A percentile compares a stretch with the other conserved stretches of the same genome.
Conservation (phyloP, 129 eudicot species). For the Silybum marianum region DNA sequence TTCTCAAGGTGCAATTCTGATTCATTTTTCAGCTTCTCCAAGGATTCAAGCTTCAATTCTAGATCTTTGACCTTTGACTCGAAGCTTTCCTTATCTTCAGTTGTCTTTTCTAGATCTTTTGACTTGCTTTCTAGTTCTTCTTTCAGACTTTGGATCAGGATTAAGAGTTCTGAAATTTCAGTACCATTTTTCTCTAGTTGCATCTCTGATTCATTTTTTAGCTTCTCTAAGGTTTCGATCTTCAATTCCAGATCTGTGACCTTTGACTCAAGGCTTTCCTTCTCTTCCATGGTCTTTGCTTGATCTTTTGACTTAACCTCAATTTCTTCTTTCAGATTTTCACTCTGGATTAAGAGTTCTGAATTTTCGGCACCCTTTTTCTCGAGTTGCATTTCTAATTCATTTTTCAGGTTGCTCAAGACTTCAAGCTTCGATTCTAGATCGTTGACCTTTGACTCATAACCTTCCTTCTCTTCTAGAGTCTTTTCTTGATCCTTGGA, state of each 20-base stretch:
- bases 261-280: slow-evolving; percentile 41
- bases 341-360: slow-evolving; percentile 3
- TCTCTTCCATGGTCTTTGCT: slow-evolving; percentile 37
- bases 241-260: slow-evolving; percentile 37
- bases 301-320: slow-evolving; percentile 28
- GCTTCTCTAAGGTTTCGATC: slow-evolving; percentile 33
- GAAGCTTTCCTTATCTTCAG: slow-evolving; percentile 22
- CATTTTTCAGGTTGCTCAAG: slow-evolving; percentile 28
- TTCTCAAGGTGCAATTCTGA: slow-evolving; percentile 40
- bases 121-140: slow-evolving; percentile 51
- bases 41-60: slow-evolving; percentile 24
- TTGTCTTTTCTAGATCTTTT: slow-evolving; percentile 16
- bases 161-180: slow-evolving; percentile 15
- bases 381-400: slow-evolving; percentile 10
- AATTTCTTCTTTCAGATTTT: slow-evolving; percentile 29
- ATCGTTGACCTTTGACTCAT: slow-evolving; percentile 26
- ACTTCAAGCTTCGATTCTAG: slow-evolving; percentile 38
- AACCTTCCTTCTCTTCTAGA: slow-evolving; percentile 48
- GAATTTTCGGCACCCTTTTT: slow-evolving; percentile 20
- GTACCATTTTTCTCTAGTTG: slow-evolving; percentile 34
- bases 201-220: slow-evolving; percentile 41
- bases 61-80: slow-evolving; percentile 28
- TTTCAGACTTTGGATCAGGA: not conserved
- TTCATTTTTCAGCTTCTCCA: not conserved
- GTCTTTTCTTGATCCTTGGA: slow-evolving; percentile 34